Conservation (phyloP, 495 filamentous ascomycete genomes). For the Aspergillus nanangensis region DNA sequence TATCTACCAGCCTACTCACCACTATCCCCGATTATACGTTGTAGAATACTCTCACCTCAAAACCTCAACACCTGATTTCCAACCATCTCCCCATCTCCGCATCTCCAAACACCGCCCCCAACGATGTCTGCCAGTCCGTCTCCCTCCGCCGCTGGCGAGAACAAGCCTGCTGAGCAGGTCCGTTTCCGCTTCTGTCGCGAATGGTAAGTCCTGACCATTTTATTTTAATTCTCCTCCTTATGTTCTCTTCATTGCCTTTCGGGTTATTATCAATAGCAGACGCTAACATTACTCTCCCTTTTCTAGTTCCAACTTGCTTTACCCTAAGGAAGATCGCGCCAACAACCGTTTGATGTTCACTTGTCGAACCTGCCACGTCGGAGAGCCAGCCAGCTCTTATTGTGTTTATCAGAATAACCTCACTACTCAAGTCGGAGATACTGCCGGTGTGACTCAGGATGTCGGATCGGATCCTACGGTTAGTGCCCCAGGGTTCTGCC, state of each 20-base stretch:
- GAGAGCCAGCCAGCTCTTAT: slow-evolving; percentile 73
- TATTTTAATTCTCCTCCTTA: neutral
- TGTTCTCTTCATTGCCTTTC: too few species aligned
- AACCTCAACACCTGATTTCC: too few species aligned
- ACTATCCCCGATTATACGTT: too few species aligned
- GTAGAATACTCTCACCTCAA: neutral
- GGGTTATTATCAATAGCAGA: too few species aligned
- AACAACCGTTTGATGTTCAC: slow-evolving; percentile 65
- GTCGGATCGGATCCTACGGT: slow-evolving; percentile 97
- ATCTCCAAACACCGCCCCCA: too few species aligned
- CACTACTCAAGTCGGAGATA: slow-evolving; percentile 84
- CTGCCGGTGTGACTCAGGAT: slow-evolving; percentile 94
- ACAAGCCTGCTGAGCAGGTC: slow-evolving; percentile 69
- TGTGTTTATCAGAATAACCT: slow-evolving; percentile 93
- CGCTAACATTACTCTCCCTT: slow-evolving; percentile 14
- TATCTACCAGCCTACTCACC: neutral
- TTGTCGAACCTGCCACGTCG: slow-evolving; percentile 89
- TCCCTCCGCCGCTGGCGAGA: slow-evolving; percentile 48
- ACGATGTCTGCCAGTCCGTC: slow-evolving; percentile 60
- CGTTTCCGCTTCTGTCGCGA: slow-evolving; percentile 96
- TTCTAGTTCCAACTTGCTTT: slow-evolving; percentile 86
- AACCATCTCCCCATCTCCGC: neutral
- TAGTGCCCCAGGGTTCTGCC: slow-evolving; percentile 58
- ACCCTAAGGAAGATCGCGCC: slow-evolving; percentile 82
- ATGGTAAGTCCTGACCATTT: slow-evolving; percentile 54